These are phyloP conservation scores for Xanthoparmelia taractica DNA, from an alignment of 495 filamentous ascomycete genomes.

Conservation along the genomic window DNA sequence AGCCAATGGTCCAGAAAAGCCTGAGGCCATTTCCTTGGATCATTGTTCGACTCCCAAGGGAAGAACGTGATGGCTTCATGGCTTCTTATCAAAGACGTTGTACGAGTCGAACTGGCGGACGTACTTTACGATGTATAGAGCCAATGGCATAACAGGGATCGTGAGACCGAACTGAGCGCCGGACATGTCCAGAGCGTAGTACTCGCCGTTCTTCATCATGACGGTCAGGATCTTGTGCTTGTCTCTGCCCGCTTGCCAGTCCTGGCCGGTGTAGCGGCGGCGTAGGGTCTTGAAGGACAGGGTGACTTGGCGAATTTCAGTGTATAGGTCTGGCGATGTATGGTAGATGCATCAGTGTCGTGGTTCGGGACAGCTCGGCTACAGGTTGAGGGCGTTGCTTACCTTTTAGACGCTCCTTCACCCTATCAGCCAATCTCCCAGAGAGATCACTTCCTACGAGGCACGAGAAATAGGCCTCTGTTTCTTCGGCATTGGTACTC, in stretches of 20 bases:
- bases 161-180: neutral
- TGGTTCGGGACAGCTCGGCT: too few species aligned
- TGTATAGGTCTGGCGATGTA: neutral
- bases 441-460: neutral
- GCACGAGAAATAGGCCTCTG: neutral
- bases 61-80: too few species aligned
- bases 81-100: neutral
- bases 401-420: neutral
- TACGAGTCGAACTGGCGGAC: neutral
- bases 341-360: too few species aligned
- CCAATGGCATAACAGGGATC: neutral
- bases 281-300: neutral
- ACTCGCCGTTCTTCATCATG: neutral
- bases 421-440: neutral
- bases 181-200: neutral
- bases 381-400: neutral
- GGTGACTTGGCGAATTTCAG: neutral
- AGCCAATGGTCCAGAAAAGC: too few species aligned
- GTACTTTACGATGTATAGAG: neutral
- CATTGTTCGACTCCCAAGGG: too few species aligned
- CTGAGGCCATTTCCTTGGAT: too few species aligned
- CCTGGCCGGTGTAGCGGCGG: neutral
- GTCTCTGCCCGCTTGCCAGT: neutral
- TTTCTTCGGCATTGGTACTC: neutral
- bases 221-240: neutral